Evolutionary conservation across 768 basidiomycete genomes (phyloP).

Genomic region (Trametes elegans): DNA sequence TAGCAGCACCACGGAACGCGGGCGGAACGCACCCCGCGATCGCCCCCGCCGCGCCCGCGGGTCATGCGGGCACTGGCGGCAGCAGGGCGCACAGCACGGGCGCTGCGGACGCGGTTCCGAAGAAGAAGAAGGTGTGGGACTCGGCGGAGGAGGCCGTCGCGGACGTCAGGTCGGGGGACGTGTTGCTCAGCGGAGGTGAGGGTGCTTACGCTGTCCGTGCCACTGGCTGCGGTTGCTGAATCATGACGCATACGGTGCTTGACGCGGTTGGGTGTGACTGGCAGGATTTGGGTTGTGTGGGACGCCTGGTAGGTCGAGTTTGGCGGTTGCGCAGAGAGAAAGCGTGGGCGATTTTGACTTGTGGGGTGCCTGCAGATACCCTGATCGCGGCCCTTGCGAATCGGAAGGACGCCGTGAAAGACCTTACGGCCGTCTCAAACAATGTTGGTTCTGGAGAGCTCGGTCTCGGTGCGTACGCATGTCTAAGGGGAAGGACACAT

Average conservation of each 20-base stretch:
- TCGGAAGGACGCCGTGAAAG: constrained; percentile 70
- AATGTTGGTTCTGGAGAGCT: constrained; percentile 74
- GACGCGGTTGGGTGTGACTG: constrained; percentile 4
- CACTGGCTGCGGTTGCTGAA: background rate
- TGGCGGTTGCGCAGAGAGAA: background rate
- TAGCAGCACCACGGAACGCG: constrained; percentile 16
- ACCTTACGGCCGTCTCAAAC: constrained; percentile 84
- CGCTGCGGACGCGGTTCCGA: constrained; percentile 31
- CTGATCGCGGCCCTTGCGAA: constrained; percentile 74
- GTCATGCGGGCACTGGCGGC: constrained; percentile 3
- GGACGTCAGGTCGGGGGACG: constrained; percentile 78
- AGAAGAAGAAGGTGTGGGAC: constrained; percentile 68
- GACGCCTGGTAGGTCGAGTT: constrained; percentile 72
- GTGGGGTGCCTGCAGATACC: constrained; percentile 52
- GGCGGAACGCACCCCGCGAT: constrained; percentile 9
- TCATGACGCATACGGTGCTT: background rate
- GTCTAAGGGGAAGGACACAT: background rate
- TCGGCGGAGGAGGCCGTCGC: constrained; percentile 82
- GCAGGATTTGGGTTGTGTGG: constrained; percentile 88
- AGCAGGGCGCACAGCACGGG: constrained; percentile 21
- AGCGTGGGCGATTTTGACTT: background rate
- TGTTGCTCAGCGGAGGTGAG: constrained; percentile 80
- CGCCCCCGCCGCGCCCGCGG: background rate
- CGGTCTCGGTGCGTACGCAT: constrained; percentile 61
- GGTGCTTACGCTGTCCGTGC: background rate